Evolutionary conservation across 768 basidiomycete species (phyloP).

Genomic region (Trametopsis cervina): DNA sequence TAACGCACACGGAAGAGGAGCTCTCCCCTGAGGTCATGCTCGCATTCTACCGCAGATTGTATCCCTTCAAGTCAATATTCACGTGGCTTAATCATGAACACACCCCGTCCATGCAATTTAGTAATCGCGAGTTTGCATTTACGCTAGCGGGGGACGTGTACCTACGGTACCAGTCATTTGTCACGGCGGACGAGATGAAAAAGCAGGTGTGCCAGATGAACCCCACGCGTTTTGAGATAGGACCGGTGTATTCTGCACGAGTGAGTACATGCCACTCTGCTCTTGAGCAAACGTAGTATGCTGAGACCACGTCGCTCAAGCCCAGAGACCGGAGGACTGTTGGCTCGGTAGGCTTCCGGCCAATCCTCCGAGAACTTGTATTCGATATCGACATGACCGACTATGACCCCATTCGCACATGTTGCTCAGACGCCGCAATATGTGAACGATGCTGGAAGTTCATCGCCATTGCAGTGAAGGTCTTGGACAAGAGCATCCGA

Average conservation of each 20-base stretch:
- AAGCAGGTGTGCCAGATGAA: constrained; percentile 79
- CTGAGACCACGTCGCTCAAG: constrained; percentile 31
- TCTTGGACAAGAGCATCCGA: constrained; percentile 71
- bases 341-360: constrained; percentile 59
- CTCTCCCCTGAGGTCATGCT: constrained; percentile 58
- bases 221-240: constrained; percentile 95
- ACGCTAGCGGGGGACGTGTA: constrained; percentile 89
- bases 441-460: constrained; percentile 93
- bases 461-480: constrained; percentile 86
- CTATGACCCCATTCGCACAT: constrained; percentile 92
- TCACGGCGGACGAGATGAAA: constrained; percentile 81
- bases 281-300: constrained; percentile 1
- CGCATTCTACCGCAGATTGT: constrained; percentile 82
- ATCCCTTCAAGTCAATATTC: constrained; percentile 92
- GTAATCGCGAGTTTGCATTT: constrained; percentile 93
- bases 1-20: constrained; percentile 13
- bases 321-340: constrained; percentile 87
- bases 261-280: constrained; percentile 39
- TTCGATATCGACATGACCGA: constrained; percentile 99
- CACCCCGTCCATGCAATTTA: constrained; percentile 71
- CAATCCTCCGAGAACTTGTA: constrained; percentile 84
- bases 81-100: constrained; percentile 94
- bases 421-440: constrained; percentile 87
- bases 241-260: constrained; percentile 83
- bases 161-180: constrained; percentile 91